phyloP scores from a whole-genome alignment of 495 filamentous ascomycete genomes.

The Penicillium lagena region DNA sequence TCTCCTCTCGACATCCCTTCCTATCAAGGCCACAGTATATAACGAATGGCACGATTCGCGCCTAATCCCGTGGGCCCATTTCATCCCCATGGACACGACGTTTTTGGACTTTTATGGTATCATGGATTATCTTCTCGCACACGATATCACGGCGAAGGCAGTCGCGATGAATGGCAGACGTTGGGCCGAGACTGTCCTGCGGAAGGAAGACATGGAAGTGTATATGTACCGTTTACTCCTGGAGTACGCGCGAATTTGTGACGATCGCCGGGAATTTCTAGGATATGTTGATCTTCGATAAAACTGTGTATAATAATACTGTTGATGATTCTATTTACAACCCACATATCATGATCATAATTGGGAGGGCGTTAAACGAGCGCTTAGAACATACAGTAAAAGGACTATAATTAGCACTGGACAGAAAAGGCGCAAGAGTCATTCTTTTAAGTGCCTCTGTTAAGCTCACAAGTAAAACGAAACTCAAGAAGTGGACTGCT shows the following conservation, averaged over 20 bases:
- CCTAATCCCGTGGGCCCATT: conserved; percentile 51
- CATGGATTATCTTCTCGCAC: conserved; percentile 28
- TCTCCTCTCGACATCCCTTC: conserved; percentile 33
- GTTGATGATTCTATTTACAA: no score
- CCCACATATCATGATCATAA: no score
- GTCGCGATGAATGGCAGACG: conserved; percentile 37
- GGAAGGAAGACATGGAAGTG: conserved; percentile 31
- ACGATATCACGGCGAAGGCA: conserved; percentile 21
- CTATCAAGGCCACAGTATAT: conserved; percentile 44
- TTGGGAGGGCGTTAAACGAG: no score
- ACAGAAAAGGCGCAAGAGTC: no score
- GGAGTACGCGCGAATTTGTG: conserved; percentile 23
- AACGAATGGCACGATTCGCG: conserved; percentile 55
- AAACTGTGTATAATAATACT: not conserved
- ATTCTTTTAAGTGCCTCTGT: no score
- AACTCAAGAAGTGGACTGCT: no score
- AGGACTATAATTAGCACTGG: no score
- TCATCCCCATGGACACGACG: conserved; percentile 38
- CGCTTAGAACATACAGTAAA: no score
- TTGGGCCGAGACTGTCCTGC: conserved; percentile 34
- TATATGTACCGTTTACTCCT: conserved; percentile 39
- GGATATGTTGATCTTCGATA: not conserved
- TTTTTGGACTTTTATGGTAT: conserved; percentile 38
- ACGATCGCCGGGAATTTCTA: conserved; percentile 9
- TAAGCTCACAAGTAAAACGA: no score